Conservation (phyloP, 192 early-diverging fungal species). For the Coemansia sp. region DNA sequence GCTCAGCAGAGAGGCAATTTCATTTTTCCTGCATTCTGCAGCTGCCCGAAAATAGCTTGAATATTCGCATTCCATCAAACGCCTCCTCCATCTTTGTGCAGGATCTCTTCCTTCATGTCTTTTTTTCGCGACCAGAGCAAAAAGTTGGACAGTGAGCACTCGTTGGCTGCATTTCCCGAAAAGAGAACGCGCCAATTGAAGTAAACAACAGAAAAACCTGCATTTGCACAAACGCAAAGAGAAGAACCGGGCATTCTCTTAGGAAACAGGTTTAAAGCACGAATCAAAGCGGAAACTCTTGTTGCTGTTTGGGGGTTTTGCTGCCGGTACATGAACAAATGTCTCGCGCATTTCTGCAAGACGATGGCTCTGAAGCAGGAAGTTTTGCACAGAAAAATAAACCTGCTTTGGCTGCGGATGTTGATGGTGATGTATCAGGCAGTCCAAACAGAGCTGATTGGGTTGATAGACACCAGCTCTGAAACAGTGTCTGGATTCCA, state of each 20-base stretch:
- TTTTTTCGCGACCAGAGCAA: not conserved
- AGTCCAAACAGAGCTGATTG: conserved; percentile 57
- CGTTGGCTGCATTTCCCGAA: not conserved
- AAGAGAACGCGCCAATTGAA: not conserved
- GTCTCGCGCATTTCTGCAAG: not conserved
- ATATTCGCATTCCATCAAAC: not conserved
- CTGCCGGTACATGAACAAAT: not conserved
- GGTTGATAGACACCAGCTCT: conserved; percentile 58
- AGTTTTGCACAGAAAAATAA: not conserved
- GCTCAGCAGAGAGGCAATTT: too few species aligned
- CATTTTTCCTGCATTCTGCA: not conserved
- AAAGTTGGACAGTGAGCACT: not conserved
- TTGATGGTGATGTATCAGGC: not conserved
- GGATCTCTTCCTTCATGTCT: not conserved
- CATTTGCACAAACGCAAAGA: not conserved
- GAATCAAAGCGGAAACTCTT: not conserved
- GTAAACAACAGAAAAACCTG: not conserved
- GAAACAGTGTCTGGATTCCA: conserved; percentile 56
- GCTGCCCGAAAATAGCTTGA: not conserved
- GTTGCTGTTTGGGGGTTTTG: too few species aligned
- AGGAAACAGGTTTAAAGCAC: not conserved
- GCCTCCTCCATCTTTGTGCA: not conserved
- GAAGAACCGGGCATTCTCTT: not conserved
- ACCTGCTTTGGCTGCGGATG: not conserved
- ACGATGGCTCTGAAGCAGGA: not conserved